These are phyloP conservation scores for Albugo candida DNA, from an alignment of 352 stramenopile genomes.

Conservation along the genomic window DNA sequence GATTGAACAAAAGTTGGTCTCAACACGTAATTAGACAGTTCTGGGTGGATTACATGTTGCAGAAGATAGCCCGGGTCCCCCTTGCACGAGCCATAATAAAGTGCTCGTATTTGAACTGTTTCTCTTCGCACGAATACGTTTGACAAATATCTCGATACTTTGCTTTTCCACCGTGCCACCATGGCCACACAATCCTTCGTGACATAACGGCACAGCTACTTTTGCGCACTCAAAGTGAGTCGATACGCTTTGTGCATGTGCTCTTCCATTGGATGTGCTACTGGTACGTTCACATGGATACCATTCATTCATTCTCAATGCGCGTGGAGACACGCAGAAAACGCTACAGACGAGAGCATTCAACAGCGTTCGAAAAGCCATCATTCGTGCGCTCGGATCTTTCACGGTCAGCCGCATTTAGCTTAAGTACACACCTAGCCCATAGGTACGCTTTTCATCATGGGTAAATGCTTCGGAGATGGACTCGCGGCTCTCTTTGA, in stretches of 20 bases:
- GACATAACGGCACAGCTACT: constrained; percentile 16
- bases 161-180: neutral
- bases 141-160: constrained; percentile 22
- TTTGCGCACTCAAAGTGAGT: constrained; percentile 13
- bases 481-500: no score
- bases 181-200: constrained; percentile 7
- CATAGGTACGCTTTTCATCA: no score
- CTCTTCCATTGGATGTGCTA: neutral
- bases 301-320: constrained; percentile 2
- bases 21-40: no score
- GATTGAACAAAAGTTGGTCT: neutral
- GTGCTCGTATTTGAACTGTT: constrained; percentile 11
- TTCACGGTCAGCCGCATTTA: no score
- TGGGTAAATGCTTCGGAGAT: no score
- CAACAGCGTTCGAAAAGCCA: no score
- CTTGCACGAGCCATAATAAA: constrained; percentile 22
- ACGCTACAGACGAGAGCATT: no score
- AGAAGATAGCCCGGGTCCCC: constrained; percentile 10
- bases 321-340: no score
- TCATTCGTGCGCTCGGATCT: no score
- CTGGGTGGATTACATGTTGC: no score
- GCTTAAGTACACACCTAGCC: no score
- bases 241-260: neutral
- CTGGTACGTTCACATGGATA: neutral
- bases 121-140: constrained; percentile 12